Evolutionary conservation across 192 early-diverging fungal species (phyloP), one percentile per base, ranked within the genome.

Genomic region (Linnemannia exigua): DNA sequence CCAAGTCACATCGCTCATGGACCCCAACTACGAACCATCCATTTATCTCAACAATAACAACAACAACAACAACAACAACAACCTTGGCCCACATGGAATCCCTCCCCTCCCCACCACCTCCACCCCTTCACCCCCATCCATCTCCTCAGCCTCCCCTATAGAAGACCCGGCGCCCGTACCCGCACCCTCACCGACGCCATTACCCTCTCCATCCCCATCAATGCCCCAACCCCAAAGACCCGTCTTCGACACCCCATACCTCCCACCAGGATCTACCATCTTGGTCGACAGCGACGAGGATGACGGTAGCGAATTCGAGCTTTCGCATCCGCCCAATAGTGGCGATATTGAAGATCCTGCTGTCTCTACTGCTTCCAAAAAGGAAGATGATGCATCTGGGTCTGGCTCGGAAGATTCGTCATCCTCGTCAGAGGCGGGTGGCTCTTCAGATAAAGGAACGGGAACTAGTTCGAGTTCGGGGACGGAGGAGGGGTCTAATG

Each of bases 201-300:
- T n/a, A 36, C 11, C 54, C 16, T 16, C 8, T 3, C 19, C 51
- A 28, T 35, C 47, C 9, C 54, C 31, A 50, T 36, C 71, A 63
- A 9, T 5, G n/a, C 38, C 16, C 35, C 70, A 66, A 31, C 58
- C 9, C 31, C 67, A 28, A 31, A 31, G 28, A 63, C 77, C 74
- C 5, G 73, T 51, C 44, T 79, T 86, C 44, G 83, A 86, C 22
- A 72, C 48, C 6, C 83, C 83, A 14, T 50, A 33, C 3, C 44
- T 85, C 22, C 77, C 74, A 1, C 48, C 73, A 20, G 83, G 77
- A 51, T 79, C 77, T 15, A 75, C 74, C 1, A 76, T 85, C 36
- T 33, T 79, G 33, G 41, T 84, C 20, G 74, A 79, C 6, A 33
- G 52, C 16, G 36, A 73, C 2, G 69, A 63, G 8, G 69, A 86